Base-by-base conservation (phyloP, 148 eudicot genomes). In the Fallopia convolvulus region DNA sequence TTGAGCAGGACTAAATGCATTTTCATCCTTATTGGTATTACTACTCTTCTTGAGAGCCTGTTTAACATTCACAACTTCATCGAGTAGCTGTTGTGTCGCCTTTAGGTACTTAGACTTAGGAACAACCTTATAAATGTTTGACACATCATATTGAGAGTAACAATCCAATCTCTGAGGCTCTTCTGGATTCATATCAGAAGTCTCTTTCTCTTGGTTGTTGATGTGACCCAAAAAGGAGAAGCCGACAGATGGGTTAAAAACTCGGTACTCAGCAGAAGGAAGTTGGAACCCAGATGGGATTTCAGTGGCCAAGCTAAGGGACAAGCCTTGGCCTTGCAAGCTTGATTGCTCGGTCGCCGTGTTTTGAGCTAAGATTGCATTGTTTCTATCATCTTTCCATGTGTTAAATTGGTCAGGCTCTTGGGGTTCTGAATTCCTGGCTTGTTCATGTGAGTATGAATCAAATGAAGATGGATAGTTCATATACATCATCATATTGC, bases 1-100 rank as follows among this genome's bases (percentile, higher is more conserved):
- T 46, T 87, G 60, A 56, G 82, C 76, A 44, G 49, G 76, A 42
- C 5, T 55, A 68, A 74, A 66, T n/a, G 17, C 72, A 47, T 77
- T 71, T 46, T 44, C 58, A 50, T 33, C 55, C 42, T 75, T 78
- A 32, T 14, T 60, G 8, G 48, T 21, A 42, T 18, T 21, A 42
- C 18, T 75, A 66, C n/a, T 47, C 56, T 48, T 78, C 74, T 87
- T 82, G 21, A 63, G 23, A 30, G 76, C 83, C 41, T 88, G 84
- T 1, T 90, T 91, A 56, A 93, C 93, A 65, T 85, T 82, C 8
- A 87, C 96, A 7, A 91, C 88, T 36, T 93, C 92, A 18, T 91
- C 93, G 44, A 91, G 86, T 72, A 93, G 81, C 82, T 93, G 88
- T 47, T 91, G 95, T 5, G 93, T 80, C 2, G 87, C 98, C 78